phyloP scores from a whole-genome alignment of 2,329 filamentous ascomycete genomes.

The Ascochyta viciae-villosae region DNA sequence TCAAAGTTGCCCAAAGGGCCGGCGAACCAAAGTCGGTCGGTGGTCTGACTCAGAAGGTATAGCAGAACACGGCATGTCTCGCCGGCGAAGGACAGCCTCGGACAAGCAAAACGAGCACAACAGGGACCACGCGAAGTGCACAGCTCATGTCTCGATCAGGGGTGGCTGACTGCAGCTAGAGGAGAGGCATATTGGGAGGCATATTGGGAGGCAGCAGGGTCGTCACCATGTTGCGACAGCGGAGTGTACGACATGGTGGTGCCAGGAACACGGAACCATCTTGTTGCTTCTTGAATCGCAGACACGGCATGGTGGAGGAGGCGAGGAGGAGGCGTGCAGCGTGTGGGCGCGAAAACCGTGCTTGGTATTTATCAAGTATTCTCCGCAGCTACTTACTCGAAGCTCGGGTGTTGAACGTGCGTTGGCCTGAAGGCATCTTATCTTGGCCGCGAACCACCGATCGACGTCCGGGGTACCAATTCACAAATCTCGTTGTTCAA shows the following conservation, averaged over 20 bases:
- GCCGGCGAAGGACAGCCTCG: neutral
- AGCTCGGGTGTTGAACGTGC: conserved; percentile 15
- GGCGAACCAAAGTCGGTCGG: conserved; percentile 9
- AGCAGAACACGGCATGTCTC: conserved; percentile 1
- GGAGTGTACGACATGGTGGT: conserved; percentile 22
- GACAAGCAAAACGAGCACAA: neutral
- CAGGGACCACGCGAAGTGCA: conserved; percentile 8
- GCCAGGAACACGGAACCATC: conserved; percentile 21
- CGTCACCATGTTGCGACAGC: conserved; percentile 11
- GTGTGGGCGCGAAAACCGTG: neutral
- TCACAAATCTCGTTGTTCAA: conserved; percentile 19
- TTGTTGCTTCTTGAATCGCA: conserved; percentile 10
- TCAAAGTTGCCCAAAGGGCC: conserved; percentile 5
- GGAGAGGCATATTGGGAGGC: neutral
- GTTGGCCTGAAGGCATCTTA: conserved; percentile 11
- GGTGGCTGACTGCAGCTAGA: conserved; percentile 3
- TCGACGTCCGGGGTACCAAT: conserved; percentile 16
- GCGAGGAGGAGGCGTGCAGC: neutral
- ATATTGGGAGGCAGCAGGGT: conserved; percentile 1
- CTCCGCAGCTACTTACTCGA: conserved; percentile 4
- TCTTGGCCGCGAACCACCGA: conserved; percentile 16
- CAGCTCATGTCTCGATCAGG: neutral
- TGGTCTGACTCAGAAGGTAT: conserved; percentile 7
- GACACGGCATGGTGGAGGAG: neutral
- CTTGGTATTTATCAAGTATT: conserved; percentile 1